Base-by-base conservation (phyloP, 192 early-diverging fungal genomes). In the Coemansia sp. region DNA sequence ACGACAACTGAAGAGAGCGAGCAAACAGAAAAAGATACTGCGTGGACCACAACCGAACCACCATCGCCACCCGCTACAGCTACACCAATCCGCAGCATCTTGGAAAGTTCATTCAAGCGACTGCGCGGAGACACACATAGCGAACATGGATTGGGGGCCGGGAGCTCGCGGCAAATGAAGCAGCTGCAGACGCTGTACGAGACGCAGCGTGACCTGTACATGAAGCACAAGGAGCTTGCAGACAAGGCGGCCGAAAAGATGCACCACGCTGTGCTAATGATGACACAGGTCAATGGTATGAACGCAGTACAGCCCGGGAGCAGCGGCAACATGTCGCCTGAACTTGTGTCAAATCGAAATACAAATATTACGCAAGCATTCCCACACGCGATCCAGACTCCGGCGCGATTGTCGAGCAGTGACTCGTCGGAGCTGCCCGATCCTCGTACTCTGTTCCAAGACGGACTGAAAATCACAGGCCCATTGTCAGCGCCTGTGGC, bases 211-310 rank as follows among this genome's bases (percentile, higher is more conserved):
- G 44, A 46, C 11, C 19, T 60, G 7, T 64, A 71, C 54, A 26
- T 47, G 14, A 78, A 78, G 49, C 58, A 72, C 59, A 56, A 47
- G 9, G 42, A 47, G 25, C 69, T 55, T 12, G 60, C 69, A 9
- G 52, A 64, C 8, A 64, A 58, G 38, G 75, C 75, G 10, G 51
- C 65, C 9, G 40, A 72, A 5, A 58, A 71, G n/a, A 78, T 78
- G 75, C 61, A 72, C 38, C 51, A 47, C 26, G 52, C 69, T 2
- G 61, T 60, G 2, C 63, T 26, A 26, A 47, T 61, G 17, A 40
- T 71, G 17, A 12, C 20, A 1, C 59, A 26, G 19, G 9, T 26
- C 7, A 20, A 2, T 15, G 6, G n/a, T 19, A 4, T 8, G 15
- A 7, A 8, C 6, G 7, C 19, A 8, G 7, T 3, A 19, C 47